A percentile compares a stretch with the other conserved stretches of the same genome.
phyloP scores from a whole-genome alignment of 2,329 filamentous ascomycete genomes.

The Didymella pinodella region DNA sequence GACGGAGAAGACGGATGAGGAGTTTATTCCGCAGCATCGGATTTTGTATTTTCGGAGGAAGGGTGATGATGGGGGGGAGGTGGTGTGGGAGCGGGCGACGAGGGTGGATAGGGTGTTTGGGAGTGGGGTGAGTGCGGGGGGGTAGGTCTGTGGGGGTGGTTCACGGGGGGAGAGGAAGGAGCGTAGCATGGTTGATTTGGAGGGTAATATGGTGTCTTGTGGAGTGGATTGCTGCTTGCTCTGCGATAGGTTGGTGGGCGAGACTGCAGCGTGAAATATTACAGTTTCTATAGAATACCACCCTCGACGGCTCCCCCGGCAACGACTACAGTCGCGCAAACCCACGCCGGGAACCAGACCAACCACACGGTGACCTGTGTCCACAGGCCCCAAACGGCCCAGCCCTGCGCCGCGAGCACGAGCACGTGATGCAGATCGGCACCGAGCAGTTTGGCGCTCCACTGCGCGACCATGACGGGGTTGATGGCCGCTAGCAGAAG shows the following conservation, averaged over 20 bases:
- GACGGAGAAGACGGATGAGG: slow-evolving; percentile 62
- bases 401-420: slow-evolving; percentile 79
- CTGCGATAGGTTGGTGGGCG: too few relatives aligned
- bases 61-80: slow-evolving; percentile 35
- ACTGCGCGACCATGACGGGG: slow-evolving; percentile 43
- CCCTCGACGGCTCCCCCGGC: slow-evolving; percentile 33
- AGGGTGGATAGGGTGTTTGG: slow-evolving; percentile 59
- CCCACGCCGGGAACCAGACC: slow-evolving; percentile 94
- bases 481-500: slow-evolving; percentile 41
- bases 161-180: too few relatives aligned
- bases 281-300: background rate
- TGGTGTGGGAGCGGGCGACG: slow-evolving; percentile 60
- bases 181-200: too few relatives aligned
- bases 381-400: slow-evolving; percentile 89
- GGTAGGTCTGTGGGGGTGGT: background rate
- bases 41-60: slow-evolving; percentile 60
- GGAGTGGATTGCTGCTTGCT: too few relatives aligned
- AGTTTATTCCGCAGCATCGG: slow-evolving; percentile 65
- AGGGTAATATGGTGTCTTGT: too few relatives aligned
- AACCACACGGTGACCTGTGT: slow-evolving; percentile 91
- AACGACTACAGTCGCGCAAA: slow-evolving; percentile 60
- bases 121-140: slow-evolving; percentile 45
- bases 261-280: too few relatives aligned
- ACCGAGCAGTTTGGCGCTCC: slow-evolving; percentile 35
- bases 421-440: slow-evolving; percentile 65